Percentiles rank a stretch among this genome's conserved stretches.
Evolutionary conservation across 2,329 filamentous ascomycete genomes (phyloP).

Genomic region (Arthrobotrys sphaeroides): DNA sequence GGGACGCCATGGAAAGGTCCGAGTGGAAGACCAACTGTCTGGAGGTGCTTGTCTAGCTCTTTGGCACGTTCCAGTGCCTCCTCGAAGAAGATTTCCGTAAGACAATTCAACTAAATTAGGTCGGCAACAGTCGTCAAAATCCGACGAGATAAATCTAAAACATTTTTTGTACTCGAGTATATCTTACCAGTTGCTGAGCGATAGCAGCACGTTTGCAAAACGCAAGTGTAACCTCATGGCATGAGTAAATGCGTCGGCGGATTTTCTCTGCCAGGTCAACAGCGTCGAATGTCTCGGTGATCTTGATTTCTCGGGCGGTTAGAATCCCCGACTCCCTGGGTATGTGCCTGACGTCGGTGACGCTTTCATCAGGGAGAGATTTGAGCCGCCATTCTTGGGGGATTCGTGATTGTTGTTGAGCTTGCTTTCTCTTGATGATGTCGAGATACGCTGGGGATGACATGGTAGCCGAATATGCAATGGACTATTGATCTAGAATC

Average conservation of each 20-base stretch:
- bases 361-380: constrained; percentile 54
- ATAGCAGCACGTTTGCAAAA: constrained; percentile 67
- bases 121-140: neutral
- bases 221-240: constrained; percentile 63
- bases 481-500: neutral
- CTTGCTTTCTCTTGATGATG: constrained; percentile 58
- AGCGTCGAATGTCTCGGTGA: constrained; percentile 65
- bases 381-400: constrained; percentile 60
- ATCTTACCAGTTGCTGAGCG: constrained; percentile 63
- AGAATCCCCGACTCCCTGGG: constrained; percentile 64
- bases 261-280: constrained; percentile 62
- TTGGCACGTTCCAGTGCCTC: constrained; percentile 65
- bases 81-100: constrained; percentile 68
- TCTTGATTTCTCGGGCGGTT: constrained; percentile 63
- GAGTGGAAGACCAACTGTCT: constrained; percentile 63
- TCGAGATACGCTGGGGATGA: constrained; percentile 58
- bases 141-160: no score
- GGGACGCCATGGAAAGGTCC: constrained; percentile 73
- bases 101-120: constrained; percentile 62
- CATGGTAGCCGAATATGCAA: constrained; percentile 5
- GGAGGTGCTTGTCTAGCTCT: constrained; percentile 66
- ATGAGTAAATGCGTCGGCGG: constrained; percentile 55
- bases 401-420: constrained; percentile 59
- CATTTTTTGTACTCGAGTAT: neutral
- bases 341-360: constrained; percentile 60